Evolutionary conservation across 352 stramenopile species (phyloP).

Genomic region (Phytophthora sp.): DNA sequence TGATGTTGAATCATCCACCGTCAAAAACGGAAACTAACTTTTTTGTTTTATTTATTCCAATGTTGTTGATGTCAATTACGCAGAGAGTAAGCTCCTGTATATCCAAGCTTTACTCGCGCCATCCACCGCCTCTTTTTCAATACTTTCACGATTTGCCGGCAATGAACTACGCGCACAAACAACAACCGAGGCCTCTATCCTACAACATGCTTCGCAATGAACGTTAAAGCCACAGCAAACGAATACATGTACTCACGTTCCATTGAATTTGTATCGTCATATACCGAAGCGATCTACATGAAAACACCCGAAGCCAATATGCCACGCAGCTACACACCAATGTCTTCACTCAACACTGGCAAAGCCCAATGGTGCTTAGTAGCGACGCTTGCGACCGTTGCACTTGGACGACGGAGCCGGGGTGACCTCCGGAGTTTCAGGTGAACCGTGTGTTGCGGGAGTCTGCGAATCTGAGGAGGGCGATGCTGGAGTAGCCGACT

Average conservation of each 20-base stretch:
- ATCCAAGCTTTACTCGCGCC: too few relatives aligned
- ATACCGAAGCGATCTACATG: slow-evolving; percentile 16
- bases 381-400: slow-evolving; percentile 26
- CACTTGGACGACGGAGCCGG: slow-evolving; percentile 32
- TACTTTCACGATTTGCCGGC: too few relatives aligned
- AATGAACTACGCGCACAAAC: too few relatives aligned
- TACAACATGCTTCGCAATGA: too few relatives aligned
- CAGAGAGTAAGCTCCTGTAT: too few relatives aligned
- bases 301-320: background rate
- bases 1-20: too few relatives aligned
- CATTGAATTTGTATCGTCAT: slow-evolving; percentile 36
- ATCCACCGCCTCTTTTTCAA: too few relatives aligned
- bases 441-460: slow-evolving; percentile 11
- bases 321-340: slow-evolving; percentile 4
- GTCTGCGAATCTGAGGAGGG: background rate
- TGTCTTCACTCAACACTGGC: slow-evolving; percentile 24
- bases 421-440: slow-evolving; percentile 26
- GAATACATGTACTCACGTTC: slow-evolving; percentile 19
- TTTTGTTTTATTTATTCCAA: too few relatives aligned
- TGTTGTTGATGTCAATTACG: too few relatives aligned
- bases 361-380: slow-evolving; percentile 15
- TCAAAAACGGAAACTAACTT: too few relatives aligned
- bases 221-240: too few relatives aligned
- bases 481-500: slow-evolving; percentile 11
- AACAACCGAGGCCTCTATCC: too few relatives aligned